Evolutionary conservation across 495 filamentous ascomycete species (phyloP), one percentile per base, ranked within the genome.

Genomic region (Hypoxylon lienhwacheense): DNA sequence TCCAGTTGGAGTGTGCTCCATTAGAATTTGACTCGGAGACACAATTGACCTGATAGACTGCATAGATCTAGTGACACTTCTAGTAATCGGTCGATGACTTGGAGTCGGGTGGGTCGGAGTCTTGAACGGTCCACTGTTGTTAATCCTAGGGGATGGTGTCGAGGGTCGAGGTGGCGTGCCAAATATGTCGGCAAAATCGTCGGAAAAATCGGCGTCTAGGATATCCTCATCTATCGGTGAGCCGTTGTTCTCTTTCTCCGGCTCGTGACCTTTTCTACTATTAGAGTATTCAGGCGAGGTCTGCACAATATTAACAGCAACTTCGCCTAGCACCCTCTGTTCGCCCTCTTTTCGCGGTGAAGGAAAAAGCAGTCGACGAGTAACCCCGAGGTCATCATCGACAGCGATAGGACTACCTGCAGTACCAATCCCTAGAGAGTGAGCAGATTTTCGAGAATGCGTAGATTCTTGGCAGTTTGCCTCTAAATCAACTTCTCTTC

Each of bases 311-410:
- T 86, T 88, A 37, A 81, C 65, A 26, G 72, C 62, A 20, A 84
- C 75, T 53, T 83, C 74, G 62, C 79, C 81, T 34, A 85, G 72
- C 54, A 79, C 72, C 63, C 79, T 86, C 59, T 81, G 68, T 44
- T 75, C 70, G 14, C 79, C 76, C 35, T 83, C 81, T 57, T 83
- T 83, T 47, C 79, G 78, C 1, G 79, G 78, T 5, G 79, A 81
- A n/a, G 88, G 85, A 71, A 97, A 97, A 35, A 97, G 77, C 25
- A 90, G 70, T 64, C 92, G 81, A 65, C 89, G 81, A 17, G 86
- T 89, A 34, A 79, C 79, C 57, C 84, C 86, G 14, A 91, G 73
- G 35, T 83, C 80, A 6, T 85, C 55, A 54, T 88, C 79, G 32
- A 79, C 48, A 31, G 70, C 55, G 48, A 87, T 83, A 37, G 90